Percentiles rank a stretch among this genome's conserved stretches.
These are phyloP conservation scores for Trichoderma reesei DNA, from an alignment of 495 filamentous ascomycete species.

Conservation along the genomic window DNA sequence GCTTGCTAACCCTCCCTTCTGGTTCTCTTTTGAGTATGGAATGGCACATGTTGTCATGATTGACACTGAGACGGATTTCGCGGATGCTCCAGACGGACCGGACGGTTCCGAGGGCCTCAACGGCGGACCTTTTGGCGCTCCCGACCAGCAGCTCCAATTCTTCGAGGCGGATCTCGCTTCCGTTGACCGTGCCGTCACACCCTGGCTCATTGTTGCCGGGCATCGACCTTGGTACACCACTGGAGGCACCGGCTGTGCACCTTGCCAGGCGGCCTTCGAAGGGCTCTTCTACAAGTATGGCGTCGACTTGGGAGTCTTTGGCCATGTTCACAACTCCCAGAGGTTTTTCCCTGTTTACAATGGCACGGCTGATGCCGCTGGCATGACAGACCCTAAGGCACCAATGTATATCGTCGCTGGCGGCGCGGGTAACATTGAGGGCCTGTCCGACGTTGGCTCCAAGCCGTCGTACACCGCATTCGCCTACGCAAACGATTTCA, in stretches of 20 bases:
- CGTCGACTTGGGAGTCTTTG: conserved; percentile 52
- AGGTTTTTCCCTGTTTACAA: conserved; percentile 25
- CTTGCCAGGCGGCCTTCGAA: conserved; percentile 51
- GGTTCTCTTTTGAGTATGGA: conserved; percentile 57
- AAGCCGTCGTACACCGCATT: neutral
- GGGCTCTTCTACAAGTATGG: conserved; percentile 47
- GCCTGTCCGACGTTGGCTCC: neutral
- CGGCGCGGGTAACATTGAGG: conserved; percentile 15
- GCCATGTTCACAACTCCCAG: conserved; percentile 40
- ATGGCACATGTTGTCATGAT: conserved; percentile 38
- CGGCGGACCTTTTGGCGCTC: conserved; percentile 42
- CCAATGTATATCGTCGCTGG: conserved; percentile 48
- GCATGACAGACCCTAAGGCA: conserved; percentile 41
- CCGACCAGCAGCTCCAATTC: conserved; percentile 35
- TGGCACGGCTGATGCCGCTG: conserved; percentile 32
- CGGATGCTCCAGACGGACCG: conserved; percentile 23
- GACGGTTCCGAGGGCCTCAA: conserved; percentile 30
- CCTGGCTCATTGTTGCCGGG: conserved; percentile 50
- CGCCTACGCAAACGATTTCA: neutral
- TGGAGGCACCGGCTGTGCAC: conserved; percentile 26
- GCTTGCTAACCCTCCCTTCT: conserved; percentile 50
- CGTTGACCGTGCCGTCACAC: conserved; percentile 40
- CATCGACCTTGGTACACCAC: conserved; percentile 53
- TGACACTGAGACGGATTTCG: conserved; percentile 12
- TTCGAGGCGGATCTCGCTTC: conserved; percentile 35